Evolutionary conservation across 371 early-diverging fungal species (phyloP).

Genomic region (Lichtheimia ornata): DNA sequence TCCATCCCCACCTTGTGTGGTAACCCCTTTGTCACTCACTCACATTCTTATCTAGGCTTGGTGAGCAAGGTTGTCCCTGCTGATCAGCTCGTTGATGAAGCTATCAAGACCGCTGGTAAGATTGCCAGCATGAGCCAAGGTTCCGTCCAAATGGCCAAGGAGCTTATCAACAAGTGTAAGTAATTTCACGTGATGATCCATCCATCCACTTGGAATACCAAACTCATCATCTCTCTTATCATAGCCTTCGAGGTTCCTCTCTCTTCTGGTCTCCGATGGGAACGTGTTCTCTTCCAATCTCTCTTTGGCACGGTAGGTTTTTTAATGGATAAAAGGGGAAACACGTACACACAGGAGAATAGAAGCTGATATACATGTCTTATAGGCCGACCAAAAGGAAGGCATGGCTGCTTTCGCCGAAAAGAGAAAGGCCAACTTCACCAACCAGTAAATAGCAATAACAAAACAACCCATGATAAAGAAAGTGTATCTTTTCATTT

Average conservation of each 20-base stretch:
- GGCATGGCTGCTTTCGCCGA: conserved; percentile 97
- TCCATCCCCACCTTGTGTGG: neutral
- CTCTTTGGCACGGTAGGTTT: conserved; percentile 85
- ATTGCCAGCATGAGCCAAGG: conserved; percentile 90
- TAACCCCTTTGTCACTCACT: neutral
- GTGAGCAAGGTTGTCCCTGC: conserved; percentile 92
- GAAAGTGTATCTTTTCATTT: neutral
- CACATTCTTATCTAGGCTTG: conserved; percentile 46
- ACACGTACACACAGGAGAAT: neutral
- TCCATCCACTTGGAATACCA: neutral
- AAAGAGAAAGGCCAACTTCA: conserved; percentile 91
- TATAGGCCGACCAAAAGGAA: conserved; percentile 91
- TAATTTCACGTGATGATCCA: neutral
- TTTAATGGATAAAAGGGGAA: neutral
- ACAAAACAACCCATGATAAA: neutral
- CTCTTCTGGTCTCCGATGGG: conserved; percentile 86
- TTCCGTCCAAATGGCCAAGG: conserved; percentile 94
- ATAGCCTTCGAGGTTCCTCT: conserved; percentile 88
- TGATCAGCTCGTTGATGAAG: conserved; percentile 86
- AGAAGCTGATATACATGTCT: neutral
- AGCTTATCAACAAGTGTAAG: conserved; percentile 89
- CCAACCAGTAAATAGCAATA: conserved; percentile 66
- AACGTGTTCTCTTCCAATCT: conserved; percentile 93
- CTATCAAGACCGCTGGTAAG: conserved; percentile 84
- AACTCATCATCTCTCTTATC: neutral